These are phyloP conservation scores for Penicillium pancosmium DNA, from an alignment of 495 filamentous ascomycete species.

Conservation along the genomic window DNA sequence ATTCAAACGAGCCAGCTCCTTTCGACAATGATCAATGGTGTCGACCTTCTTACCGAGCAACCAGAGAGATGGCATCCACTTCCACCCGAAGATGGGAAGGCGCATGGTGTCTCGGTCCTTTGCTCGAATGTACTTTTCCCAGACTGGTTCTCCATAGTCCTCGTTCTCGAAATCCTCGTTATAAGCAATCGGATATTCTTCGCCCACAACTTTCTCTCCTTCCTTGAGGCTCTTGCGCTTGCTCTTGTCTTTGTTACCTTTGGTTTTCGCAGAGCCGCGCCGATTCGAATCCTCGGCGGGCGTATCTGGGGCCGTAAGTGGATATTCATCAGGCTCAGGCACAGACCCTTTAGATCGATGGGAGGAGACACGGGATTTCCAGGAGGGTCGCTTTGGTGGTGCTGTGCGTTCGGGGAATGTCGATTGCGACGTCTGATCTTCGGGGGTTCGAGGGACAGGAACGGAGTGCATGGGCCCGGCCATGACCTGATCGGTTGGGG, in stretches of 20 bases:
- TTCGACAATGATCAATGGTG: conserved; percentile 88
- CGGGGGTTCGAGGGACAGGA: conserved; percentile 8
- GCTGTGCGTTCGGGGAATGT: conserved; percentile 16
- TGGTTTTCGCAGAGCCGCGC: conserved; percentile 21
- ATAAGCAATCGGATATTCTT: conserved; percentile 72
- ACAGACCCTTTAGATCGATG: conserved; percentile 29
- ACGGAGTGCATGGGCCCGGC: not conserved
- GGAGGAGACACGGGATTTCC: conserved; percentile 43
- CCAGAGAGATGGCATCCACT: conserved; percentile 82
- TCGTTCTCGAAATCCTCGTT: conserved; percentile 68
- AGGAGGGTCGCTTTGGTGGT: conserved; percentile 45
- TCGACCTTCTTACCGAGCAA: conserved; percentile 89
- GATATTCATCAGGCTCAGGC: conserved; percentile 40
- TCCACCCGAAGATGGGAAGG: conserved; percentile 74
- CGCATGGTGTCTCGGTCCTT: conserved; percentile 87
- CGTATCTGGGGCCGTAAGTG: conserved; percentile 40
- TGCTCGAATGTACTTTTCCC: conserved; percentile 79
- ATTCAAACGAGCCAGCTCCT: conserved; percentile 86
- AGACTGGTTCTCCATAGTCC: conserved; percentile 65
- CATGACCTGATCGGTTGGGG: conserved; percentile 4
- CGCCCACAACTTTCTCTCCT: conserved; percentile 39
- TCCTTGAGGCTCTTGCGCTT: conserved; percentile 32
- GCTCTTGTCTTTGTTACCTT: conserved; percentile 21
- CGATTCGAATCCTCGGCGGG: conserved; percentile 24
- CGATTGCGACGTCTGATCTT: conserved; percentile 2